Conservation (phyloP, 2,329 filamentous ascomycete genomes). For the Nemania sp. region DNA sequence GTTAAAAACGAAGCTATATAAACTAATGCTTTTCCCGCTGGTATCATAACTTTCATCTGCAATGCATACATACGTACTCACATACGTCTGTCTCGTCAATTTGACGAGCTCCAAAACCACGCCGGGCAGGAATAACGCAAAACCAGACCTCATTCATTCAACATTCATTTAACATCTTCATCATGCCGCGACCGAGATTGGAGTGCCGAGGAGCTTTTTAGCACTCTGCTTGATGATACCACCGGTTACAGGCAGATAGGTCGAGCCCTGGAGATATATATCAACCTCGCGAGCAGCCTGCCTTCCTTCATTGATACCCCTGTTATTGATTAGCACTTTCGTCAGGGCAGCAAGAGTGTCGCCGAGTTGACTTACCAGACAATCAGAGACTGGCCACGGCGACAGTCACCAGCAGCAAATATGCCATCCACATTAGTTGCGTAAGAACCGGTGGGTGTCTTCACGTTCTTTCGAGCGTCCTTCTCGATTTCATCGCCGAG, state of each 20-base stretch:
- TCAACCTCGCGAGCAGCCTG: conserved; percentile 93
- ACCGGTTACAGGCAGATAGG: conserved; percentile 84
- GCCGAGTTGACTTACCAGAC: conserved; percentile 71
- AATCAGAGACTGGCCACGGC: conserved; percentile 91
- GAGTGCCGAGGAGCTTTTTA: conserved; percentile 58
- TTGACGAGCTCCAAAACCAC: neutral
- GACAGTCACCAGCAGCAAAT: conserved; percentile 93
- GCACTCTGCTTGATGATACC: conserved; percentile 88
- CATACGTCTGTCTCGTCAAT: neutral
- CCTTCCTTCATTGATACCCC: conserved; percentile 96
- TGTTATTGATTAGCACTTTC: conserved; percentile 47
- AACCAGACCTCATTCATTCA: neutral
- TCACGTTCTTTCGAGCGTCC: conserved; percentile 92
- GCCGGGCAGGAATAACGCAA: too few species aligned
- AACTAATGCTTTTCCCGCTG: conserved; percentile 10
- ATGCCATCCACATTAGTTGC: conserved; percentile 85
- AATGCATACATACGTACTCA: neutral
- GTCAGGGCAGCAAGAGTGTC: neutral
- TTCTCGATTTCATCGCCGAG: conserved; percentile 88
- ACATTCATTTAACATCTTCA: neutral
- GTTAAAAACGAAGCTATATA: neutral
- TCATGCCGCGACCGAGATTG: conserved; percentile 19
- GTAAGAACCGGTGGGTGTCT: conserved; percentile 87
- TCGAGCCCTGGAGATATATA: conserved; percentile 78
- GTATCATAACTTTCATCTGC: conserved; percentile 29